Conservation (phyloP, 2,329 filamentous ascomycete genomes). For the Eurotiales sp. region DNA sequence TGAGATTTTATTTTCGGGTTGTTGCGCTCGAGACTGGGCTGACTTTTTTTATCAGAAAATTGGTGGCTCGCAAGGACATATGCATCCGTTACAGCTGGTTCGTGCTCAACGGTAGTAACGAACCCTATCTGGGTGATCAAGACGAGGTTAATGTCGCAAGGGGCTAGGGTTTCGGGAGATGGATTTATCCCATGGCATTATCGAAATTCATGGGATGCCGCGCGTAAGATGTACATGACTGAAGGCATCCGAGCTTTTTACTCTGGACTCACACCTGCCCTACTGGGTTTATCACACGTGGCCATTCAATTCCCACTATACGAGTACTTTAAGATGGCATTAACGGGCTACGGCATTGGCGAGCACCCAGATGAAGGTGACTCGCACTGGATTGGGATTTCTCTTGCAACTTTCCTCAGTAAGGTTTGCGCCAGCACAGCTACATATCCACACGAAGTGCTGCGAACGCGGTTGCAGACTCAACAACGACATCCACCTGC, state of each 20-base stretch:
- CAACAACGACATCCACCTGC: constrained; percentile 65
- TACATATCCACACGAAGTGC: constrained; percentile 95
- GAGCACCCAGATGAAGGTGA: constrained; percentile 58
- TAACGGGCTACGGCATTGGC: constrained; percentile 88
- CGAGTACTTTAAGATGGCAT: constrained; percentile 84
- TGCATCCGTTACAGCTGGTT: constrained; percentile 86
- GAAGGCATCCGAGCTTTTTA: constrained; percentile 92
- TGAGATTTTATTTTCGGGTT: constrained; percentile 34
- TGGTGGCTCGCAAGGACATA: constrained; percentile 76
- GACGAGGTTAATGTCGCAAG: constrained; percentile 94
- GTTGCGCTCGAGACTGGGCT: background rate
- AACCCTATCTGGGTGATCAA: constrained; percentile 99
- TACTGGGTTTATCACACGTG: constrained; percentile 89
- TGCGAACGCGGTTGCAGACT: constrained; percentile 88
- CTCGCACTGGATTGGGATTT: constrained; percentile 76
- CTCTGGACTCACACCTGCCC: constrained; percentile 85
- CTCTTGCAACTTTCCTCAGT: constrained; percentile 84
- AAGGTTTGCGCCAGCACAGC: constrained; percentile 92
- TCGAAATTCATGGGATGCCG: constrained; percentile 81
- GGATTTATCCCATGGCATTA: constrained; percentile 73
- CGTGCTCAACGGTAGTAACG: constrained; percentile 86
- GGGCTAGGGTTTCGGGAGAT: constrained; percentile 51
- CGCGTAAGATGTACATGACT: constrained; percentile 88
- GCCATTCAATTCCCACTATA: constrained; percentile 97
- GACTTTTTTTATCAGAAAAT: constrained; percentile 54